These are phyloP conservation scores for Zymoseptoria brevis DNA, from an alignment of 2,329 filamentous ascomycete genomes.

Conservation along the genomic window DNA sequence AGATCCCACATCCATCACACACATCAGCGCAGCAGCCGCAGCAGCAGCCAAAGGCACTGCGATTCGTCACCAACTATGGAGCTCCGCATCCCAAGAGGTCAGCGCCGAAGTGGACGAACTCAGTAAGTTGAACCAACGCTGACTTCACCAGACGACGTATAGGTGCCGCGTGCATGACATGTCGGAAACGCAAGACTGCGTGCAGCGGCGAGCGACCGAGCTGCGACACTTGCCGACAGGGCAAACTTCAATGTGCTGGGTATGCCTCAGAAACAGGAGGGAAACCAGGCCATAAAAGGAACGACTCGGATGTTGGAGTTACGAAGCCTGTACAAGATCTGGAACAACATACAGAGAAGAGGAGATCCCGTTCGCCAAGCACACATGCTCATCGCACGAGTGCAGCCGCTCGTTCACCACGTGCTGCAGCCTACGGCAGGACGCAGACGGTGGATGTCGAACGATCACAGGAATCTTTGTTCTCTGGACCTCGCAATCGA, in stretches of 20 bases:
- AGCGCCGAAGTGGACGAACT: background rate
- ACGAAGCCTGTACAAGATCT: background rate
- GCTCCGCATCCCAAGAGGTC: constrained; percentile 64
- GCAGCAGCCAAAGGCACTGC: constrained; percentile 31
- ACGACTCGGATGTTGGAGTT: constrained; percentile 7
- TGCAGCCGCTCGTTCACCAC: background rate
- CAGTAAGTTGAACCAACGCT: background rate
- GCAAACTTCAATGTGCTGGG: constrained; percentile 41
- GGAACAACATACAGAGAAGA: background rate
- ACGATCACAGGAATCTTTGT: constrained; percentile 17
- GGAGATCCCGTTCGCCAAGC: background rate
- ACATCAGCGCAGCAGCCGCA: constrained; percentile 2
- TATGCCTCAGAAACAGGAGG: constrained; percentile 33
- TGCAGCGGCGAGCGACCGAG: constrained; percentile 39
- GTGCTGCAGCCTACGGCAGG: constrained; percentile 1
- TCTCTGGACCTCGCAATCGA: constrained; percentile 44
- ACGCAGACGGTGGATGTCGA: constrained; percentile 7
- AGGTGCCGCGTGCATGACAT: constrained; percentile 57
- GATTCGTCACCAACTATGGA: constrained; percentile 76
- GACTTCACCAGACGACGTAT: constrained; percentile 53
- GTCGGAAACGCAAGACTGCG: constrained; percentile 43
- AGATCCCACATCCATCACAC: constrained; percentile 2
- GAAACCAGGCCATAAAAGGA: constrained; percentile 10
- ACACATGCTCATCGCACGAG: background rate
- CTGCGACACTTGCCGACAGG: constrained; percentile 41